Conservation (phyloP, 2,329 filamentous ascomycete species). For the Capronia epimyces region DNA sequence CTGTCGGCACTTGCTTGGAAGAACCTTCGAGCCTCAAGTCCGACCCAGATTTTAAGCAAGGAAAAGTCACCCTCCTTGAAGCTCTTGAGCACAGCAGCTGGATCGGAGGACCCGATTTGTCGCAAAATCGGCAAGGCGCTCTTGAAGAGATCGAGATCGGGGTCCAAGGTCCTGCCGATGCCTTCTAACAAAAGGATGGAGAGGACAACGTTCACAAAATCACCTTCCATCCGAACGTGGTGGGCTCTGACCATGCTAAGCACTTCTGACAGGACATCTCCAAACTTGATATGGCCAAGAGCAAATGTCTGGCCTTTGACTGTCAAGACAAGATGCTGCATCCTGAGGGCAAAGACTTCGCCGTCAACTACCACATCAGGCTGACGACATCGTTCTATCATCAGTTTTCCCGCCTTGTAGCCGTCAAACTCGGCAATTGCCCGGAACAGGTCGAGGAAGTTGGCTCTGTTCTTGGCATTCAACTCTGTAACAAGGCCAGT, state of each 20-base stretch:
- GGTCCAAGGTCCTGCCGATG: slow-evolving; percentile 81
- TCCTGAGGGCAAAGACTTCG: slow-evolving; percentile 88
- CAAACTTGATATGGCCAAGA: slow-evolving; percentile 90
- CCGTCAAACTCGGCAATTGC: slow-evolving; percentile 95
- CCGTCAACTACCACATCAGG: slow-evolving; percentile 82
- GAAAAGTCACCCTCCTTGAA: slow-evolving; percentile 68
- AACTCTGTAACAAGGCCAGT: slow-evolving; percentile 92
- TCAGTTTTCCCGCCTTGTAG: slow-evolving; percentile 87
- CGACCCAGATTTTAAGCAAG: slow-evolving; percentile 88
- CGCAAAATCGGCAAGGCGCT: slow-evolving; percentile 84
- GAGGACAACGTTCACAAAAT: slow-evolving; percentile 97
- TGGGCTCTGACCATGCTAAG: slow-evolving; percentile 85
- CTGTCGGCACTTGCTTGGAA: slow-evolving; percentile 86
- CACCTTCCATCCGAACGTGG: slow-evolving; percentile 89
- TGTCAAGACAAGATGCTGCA: slow-evolving; percentile 89
- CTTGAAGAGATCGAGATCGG: slow-evolving; percentile 78
- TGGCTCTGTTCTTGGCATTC: slow-evolving; percentile 75
- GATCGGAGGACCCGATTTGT: slow-evolving; percentile 70
- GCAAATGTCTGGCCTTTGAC: slow-evolving; percentile 90
- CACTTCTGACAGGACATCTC: slow-evolving; percentile 87
- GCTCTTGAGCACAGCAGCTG: slow-evolving; percentile 58
- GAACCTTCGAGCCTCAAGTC: slow-evolving; percentile 80
- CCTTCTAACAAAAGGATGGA: slow-evolving; percentile 90
- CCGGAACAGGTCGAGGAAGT: slow-evolving; percentile 94
- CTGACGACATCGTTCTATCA: slow-evolving; percentile 92